Percentiles rank a stretch among this genome's conserved stretches.
These are phyloP conservation scores for Pseudomonodictys pantanalensis DNA, from an alignment of 495 filamentous ascomycete species.

Conservation along the genomic window DNA sequence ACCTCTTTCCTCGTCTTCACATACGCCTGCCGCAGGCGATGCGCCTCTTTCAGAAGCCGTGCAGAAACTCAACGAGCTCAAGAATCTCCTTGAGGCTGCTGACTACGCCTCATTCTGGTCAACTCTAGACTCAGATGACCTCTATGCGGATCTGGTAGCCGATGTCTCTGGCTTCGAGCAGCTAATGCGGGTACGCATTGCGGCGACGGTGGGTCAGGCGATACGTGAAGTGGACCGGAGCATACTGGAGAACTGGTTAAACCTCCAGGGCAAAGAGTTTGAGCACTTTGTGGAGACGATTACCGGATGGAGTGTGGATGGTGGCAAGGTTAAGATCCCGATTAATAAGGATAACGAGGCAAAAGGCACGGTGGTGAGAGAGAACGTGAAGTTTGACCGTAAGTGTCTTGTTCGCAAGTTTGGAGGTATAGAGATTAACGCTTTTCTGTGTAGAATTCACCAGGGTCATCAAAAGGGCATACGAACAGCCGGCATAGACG, in stretches of 20 bases:
- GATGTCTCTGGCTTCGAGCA: slow-evolving; percentile 97
- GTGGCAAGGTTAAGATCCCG: slow-evolving; percentile 66
- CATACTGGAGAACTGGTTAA: slow-evolving; percentile 83
- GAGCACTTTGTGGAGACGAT: slow-evolving; percentile 77
- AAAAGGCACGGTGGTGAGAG: slow-evolving; percentile 90
- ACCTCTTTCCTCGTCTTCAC: slow-evolving; percentile 46
- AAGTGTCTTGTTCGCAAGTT: slow-evolving; percentile 23
- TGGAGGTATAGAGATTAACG: background rate
- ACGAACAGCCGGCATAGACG: slow-evolving; percentile 74
- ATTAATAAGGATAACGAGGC: slow-evolving; percentile 98
- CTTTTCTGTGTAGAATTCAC: slow-evolving; percentile 55
- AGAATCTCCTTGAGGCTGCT: slow-evolving; percentile 78
- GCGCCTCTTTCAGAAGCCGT: slow-evolving; percentile 76
- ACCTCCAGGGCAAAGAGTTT: slow-evolving; percentile 68
- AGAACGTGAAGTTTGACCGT: slow-evolving; percentile 93
- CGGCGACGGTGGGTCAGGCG: slow-evolving; percentile 81
- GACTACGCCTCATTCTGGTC: slow-evolving; percentile 91
- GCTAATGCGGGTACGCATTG: slow-evolving; percentile 86
- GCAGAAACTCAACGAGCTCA: slow-evolving; percentile 78
- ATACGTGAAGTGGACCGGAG: slow-evolving; percentile 76
- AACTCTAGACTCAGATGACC: slow-evolving; percentile 86
- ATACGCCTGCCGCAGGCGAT: slow-evolving; percentile 46
- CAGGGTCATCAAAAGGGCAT: slow-evolving; percentile 76
- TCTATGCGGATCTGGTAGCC: slow-evolving; percentile 92
- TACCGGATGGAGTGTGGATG: slow-evolving; percentile 80